Conservation (phyloP, 1,139 yeast genomes). For the Hansenula lynferdii region DNA sequence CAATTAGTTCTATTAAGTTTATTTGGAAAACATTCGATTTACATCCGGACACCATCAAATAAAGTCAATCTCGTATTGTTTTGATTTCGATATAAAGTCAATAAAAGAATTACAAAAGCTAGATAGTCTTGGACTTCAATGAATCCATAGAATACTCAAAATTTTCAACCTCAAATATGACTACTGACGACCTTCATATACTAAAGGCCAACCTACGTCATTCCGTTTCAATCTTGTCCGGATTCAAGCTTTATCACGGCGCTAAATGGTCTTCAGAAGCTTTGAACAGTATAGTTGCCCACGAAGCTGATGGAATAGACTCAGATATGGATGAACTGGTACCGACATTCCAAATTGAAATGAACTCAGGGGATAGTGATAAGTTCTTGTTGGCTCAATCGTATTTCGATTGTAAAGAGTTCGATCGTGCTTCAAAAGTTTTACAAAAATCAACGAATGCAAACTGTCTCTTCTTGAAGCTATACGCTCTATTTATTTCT, state of each 20-base stretch:
- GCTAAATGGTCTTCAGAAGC: constrained; percentile 88
- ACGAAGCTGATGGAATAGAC: constrained; percentile 3
- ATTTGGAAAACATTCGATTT: too few relatives aligned
- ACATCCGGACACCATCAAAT: neutral
- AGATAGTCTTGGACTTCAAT: neutral
- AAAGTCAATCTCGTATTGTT: constrained; percentile 4
- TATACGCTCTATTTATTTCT: constrained; percentile 66
- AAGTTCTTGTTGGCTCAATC: constrained; percentile 58
- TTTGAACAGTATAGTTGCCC: constrained; percentile 40
- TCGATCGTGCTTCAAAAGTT: constrained; percentile 67
- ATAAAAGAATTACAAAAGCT: neutral
- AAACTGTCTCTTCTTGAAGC: constrained; percentile 55
- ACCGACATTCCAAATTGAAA: constrained; percentile 2
- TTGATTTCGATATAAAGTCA: neutral
- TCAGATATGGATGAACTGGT: constrained; percentile 4
- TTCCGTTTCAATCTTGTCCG: constrained; percentile 34
- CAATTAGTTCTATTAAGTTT: too few relatives aligned
- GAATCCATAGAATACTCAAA: neutral
- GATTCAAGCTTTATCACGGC: constrained; percentile 56
- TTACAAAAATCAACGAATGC: constrained; percentile 50
- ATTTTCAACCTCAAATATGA: neutral
- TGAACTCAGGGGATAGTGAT: constrained; percentile 33
- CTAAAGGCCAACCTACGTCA: constrained; percentile 23
- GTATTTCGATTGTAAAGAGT: constrained; percentile 81
- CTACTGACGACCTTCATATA: neutral